phyloP scores from a whole-genome alignment of 2,329 filamentous ascomycete genomes.

The Ophiosphaerella herpotricha region DNA sequence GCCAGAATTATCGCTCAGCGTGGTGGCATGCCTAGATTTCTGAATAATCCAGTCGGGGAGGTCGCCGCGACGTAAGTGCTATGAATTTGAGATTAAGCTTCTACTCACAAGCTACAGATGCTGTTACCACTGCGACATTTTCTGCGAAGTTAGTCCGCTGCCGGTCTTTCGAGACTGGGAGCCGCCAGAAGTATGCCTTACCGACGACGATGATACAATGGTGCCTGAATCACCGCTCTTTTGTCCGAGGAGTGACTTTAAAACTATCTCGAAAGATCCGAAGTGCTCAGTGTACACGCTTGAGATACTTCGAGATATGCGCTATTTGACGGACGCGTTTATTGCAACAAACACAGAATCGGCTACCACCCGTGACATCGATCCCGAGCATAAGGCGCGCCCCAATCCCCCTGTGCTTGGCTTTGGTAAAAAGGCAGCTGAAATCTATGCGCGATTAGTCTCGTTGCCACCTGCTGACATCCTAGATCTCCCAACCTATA shows the following conservation, averaged over 20 bases:
- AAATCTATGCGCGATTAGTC: slow-evolving; percentile 21
- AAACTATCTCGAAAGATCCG: slow-evolving; percentile 21
- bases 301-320: slow-evolving; percentile 37
- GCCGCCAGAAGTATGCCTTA: slow-evolving; percentile 1
- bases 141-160: slow-evolving; percentile 29
- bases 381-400: slow-evolving; percentile 2
- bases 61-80: slow-evolving; percentile 29
- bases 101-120: slow-evolving; percentile 19
- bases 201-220: not conserved
- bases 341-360: slow-evolving; percentile 12
- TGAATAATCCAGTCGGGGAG: slow-evolving; percentile 21
- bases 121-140: slow-evolving; percentile 32
- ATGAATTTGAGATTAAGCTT: not conserved
- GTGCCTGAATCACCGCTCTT: slow-evolving; percentile 44
- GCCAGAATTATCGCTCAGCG: slow-evolving; percentile 26
- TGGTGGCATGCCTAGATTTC: slow-evolving; percentile 24
- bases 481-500: slow-evolving; percentile 20
- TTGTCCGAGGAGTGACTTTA: slow-evolving; percentile 27
- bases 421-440: slow-evolving; percentile 18
- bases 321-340: slow-evolving; percentile 37
- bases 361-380: slow-evolving; percentile 4
- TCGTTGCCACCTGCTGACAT: slow-evolving; percentile 29
- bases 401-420: slow-evolving; percentile 3
- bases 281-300: slow-evolving; percentile 28
- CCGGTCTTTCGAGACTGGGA: slow-evolving; percentile 22